Evolutionary conservation across 2,329 filamentous ascomycete species (phyloP).

Genomic region (Paramyrothecium roridum): DNA sequence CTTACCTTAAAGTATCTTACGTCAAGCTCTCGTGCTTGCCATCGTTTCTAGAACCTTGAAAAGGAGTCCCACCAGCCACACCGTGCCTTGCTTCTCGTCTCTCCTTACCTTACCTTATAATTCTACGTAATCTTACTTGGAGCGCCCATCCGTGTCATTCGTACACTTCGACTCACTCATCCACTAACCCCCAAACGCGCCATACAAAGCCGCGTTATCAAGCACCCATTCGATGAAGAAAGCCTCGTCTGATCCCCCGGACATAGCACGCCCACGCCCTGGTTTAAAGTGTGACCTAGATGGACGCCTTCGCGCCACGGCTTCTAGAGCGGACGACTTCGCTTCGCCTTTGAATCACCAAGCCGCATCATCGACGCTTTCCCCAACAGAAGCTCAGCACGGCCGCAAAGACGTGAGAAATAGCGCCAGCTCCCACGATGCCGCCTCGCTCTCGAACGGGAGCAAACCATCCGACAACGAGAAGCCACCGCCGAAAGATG

Average conservation of each 20-base stretch:
- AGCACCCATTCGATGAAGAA: constrained; percentile 59
- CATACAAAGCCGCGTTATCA: neutral
- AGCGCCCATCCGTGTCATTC: neutral
- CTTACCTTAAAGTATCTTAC: no score
- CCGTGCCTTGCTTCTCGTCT: no score
- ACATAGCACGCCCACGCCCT: constrained; percentile 55
- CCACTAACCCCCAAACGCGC: neutral
- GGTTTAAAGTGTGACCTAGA: constrained; percentile 52
- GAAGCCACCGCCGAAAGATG: constrained; percentile 12
- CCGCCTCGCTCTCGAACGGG: neutral
- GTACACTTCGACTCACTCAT: constrained; percentile 7
- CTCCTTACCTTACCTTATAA: no score
- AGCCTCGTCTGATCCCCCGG: constrained; percentile 49
- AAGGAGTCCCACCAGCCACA: no score
- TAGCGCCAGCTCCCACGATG: neutral
- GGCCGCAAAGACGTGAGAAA: constrained; percentile 7
- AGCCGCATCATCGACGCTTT: neutral
- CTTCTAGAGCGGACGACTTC: neutral
- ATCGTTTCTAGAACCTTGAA: no score
- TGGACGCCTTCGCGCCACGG: constrained; percentile 37
- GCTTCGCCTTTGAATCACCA: neutral
- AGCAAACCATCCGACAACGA: constrained; percentile 7
- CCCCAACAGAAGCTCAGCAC: neutral
- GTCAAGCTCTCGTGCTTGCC: no score
- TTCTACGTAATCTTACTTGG: no score